Evolutionary conservation across 495 filamentous ascomycete genomes (phyloP).

Genomic region (Aspergillus mulundensis): DNA sequence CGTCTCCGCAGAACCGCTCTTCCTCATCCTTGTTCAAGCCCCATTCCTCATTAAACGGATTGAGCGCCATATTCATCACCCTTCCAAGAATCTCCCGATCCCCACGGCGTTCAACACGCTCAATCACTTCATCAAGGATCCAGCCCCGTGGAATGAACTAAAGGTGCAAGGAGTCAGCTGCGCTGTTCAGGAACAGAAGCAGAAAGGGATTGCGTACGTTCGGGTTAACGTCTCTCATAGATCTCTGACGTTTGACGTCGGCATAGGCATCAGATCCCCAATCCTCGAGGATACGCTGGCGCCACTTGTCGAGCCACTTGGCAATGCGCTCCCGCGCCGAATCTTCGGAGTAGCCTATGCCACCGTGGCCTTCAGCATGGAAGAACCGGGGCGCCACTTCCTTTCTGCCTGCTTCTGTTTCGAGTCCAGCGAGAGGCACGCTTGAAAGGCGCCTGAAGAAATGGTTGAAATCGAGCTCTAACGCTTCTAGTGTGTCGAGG

Average conservation of each 20-base stretch:
- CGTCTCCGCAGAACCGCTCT: conserved; percentile 80
- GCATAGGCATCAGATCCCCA: conserved; percentile 48
- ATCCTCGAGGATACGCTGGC: conserved; percentile 62
- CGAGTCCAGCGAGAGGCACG: conserved; percentile 53
- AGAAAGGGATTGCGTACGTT: conserved; percentile 45
- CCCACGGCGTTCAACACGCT: conserved; percentile 75
- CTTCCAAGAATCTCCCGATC: conserved; percentile 72
- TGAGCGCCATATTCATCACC: conserved; percentile 72
- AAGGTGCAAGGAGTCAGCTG: neutral
- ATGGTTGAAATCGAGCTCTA: conserved; percentile 86
- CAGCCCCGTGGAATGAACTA: conserved; percentile 80
- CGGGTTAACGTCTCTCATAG: conserved; percentile 85
- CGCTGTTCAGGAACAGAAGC: neutral
- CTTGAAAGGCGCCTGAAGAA: conserved; percentile 75
- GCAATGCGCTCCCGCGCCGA: conserved; percentile 60
- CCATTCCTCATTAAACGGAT: conserved; percentile 85
- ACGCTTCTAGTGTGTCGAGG: conserved; percentile 74
- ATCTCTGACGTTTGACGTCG: conserved; percentile 58
- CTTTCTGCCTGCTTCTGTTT: conserved; percentile 54
- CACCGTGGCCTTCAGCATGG: conserved; percentile 58
- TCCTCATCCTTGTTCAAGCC: conserved; percentile 65
- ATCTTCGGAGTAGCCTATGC: conserved; percentile 51
- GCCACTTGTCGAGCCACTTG: conserved; percentile 74
- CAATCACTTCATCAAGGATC: conserved; percentile 91
- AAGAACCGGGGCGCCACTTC: conserved; percentile 65